phyloP scores from a whole-genome alignment of 2,329 filamentous ascomycete species.

The Aciculosporium take region DNA sequence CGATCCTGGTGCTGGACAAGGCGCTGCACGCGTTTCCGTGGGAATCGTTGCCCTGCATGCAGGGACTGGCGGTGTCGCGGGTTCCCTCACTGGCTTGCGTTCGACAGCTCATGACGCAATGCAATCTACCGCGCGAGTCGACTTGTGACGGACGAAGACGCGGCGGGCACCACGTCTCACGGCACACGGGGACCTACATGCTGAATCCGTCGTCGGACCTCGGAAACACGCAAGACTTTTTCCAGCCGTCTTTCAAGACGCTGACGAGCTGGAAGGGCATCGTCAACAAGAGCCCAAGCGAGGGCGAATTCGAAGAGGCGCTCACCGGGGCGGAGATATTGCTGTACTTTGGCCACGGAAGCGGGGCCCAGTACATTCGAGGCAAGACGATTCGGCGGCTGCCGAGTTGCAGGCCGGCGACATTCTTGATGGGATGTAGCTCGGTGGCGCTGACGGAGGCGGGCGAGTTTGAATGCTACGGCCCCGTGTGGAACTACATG shows the following conservation, averaged over 20 bases:
- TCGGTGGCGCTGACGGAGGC: slow-evolving; percentile 65
- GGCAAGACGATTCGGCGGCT: slow-evolving; percentile 69
- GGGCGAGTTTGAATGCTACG: slow-evolving; percentile 81
- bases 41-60: slow-evolving; percentile 85
- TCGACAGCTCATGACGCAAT: slow-evolving; percentile 55
- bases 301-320: slow-evolving; percentile 58
- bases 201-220: slow-evolving; percentile 84
- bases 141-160: too few relatives aligned
- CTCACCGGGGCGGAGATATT: slow-evolving; percentile 57
- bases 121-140: slow-evolving; percentile 14
- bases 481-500: slow-evolving; percentile 83
- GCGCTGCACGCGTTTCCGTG: slow-evolving; percentile 83
- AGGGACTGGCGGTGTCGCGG: slow-evolving; percentile 65
- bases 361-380: slow-evolving; percentile 86
- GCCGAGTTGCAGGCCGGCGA: slow-evolving; percentile 57
- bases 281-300: slow-evolving; percentile 53
- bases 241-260: slow-evolving; percentile 47
- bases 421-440: slow-evolving; percentile 89
- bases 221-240: slow-evolving; percentile 60
- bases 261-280: slow-evolving; percentile 63
- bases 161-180: slow-evolving; percentile 40
- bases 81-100: slow-evolving; percentile 78
- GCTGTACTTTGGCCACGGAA: slow-evolving; percentile 93
- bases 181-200: slow-evolving; percentile 55
- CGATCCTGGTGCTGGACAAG: slow-evolving; percentile 83